phyloP scores from a whole-genome alignment of 768 basidiomycete species.

The Lactarius hengduanensis region DNA sequence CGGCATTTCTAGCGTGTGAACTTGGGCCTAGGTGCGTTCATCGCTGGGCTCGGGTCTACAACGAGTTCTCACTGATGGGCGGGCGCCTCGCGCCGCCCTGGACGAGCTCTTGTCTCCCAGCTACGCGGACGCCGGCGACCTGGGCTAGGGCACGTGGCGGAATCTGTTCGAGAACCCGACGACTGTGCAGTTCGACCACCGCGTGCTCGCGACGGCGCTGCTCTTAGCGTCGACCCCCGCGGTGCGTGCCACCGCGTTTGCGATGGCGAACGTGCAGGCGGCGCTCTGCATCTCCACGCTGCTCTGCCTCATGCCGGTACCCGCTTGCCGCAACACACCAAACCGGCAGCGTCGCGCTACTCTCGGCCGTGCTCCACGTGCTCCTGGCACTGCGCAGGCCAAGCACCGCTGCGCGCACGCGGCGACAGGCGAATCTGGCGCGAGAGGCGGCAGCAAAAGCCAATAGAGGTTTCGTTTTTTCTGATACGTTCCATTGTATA shows the following conservation, averaged over 20 bases:
- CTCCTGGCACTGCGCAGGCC: conserved; percentile 72
- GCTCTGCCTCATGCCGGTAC: conserved; percentile 87
- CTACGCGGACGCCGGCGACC: conserved; percentile 58
- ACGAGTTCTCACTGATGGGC: too few relatives aligned
- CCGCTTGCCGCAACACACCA: conserved; percentile 93
- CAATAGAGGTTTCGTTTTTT: background rate
- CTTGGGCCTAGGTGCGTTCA: conserved; percentile 77
- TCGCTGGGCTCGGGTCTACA: conserved; percentile 46
- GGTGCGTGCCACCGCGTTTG: conserved; percentile 59
- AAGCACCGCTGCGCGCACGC: conserved; percentile 58
- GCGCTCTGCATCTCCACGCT: conserved; percentile 75
- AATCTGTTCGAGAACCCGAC: conserved; percentile 97
- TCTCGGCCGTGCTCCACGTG: conserved; percentile 80
- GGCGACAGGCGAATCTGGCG: conserved; percentile 44
- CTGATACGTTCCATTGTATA: too few relatives aligned
- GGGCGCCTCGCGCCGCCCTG: too few relatives aligned
- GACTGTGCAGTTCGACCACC: conserved; percentile 85
- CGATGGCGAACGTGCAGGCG: conserved; percentile 83
- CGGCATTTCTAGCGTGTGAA: background rate
- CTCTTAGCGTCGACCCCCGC: conserved; percentile 61
- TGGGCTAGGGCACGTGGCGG: conserved; percentile 71
- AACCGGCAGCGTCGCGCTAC: conserved; percentile 85
- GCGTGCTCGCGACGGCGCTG: conserved; percentile 42
- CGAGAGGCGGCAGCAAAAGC: background rate
- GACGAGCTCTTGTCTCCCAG: conserved; percentile 32